These are phyloP conservation scores for Fusarium virguliforme DNA, from an alignment of 2,329 filamentous ascomycete species.

Conservation along the genomic window DNA sequence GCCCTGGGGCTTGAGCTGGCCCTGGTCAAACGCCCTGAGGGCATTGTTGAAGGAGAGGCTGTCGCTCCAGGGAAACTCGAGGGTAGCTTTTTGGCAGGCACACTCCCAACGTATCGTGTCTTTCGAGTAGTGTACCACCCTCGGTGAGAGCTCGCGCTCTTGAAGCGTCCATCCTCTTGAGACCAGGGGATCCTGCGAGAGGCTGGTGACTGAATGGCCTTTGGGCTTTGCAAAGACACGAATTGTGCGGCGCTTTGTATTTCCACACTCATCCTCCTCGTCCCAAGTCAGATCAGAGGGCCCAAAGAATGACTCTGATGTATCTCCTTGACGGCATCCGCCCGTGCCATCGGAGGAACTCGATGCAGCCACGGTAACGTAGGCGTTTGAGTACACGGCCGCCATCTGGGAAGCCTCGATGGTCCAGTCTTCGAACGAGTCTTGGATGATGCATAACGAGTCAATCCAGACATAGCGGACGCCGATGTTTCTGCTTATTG, in stretches of 20 bases:
- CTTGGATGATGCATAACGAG: conserved; percentile 25
- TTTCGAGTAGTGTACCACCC: neutral
- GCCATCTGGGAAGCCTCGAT: conserved; percentile 25
- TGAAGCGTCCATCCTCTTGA: conserved; percentile 8
- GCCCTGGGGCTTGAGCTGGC: conserved; percentile 6
- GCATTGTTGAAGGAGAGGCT: conserved; percentile 8
- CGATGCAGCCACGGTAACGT: conserved; percentile 23
- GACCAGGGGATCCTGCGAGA: conserved; percentile 3
- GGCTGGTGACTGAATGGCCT: neutral
- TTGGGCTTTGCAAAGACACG: neutral
- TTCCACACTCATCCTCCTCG: neutral
- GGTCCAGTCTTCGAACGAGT: conserved; percentile 22
- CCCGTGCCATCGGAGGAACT: conserved; percentile 12
- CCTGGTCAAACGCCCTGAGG: conserved; percentile 7
- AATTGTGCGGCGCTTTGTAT: neutral
- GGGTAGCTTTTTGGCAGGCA: neutral
- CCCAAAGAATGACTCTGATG: neutral
- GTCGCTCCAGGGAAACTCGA: conserved; percentile 2
- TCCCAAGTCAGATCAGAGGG: neutral
- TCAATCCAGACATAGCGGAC: conserved; percentile 32
- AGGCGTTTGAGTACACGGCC: conserved; percentile 24
- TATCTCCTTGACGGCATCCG: conserved; percentile 8
- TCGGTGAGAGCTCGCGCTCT: conserved; percentile 1
- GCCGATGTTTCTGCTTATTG: conserved; percentile 3
- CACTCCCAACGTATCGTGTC: conserved; percentile 12